Evolutionary conservation across 768 basidiomycete genomes (phyloP).

Genomic region (Leccinum uliginosum): DNA sequence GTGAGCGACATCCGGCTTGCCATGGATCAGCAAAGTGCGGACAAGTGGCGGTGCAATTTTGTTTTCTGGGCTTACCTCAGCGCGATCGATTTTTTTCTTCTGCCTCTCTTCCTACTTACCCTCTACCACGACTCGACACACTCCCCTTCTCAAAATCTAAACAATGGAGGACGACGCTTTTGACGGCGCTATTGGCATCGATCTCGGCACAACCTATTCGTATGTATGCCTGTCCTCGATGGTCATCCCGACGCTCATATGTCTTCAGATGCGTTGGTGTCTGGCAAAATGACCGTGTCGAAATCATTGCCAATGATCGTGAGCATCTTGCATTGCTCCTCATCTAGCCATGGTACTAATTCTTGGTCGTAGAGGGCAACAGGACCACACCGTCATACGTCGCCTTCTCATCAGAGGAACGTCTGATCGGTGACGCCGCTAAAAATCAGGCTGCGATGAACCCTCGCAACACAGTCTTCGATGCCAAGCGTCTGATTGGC

Average conservation of each 20-base stretch:
- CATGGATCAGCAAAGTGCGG: constrained; percentile 20
- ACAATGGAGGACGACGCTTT: constrained; percentile 83
- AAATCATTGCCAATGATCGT: constrained; percentile 98
- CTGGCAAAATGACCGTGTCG: constrained; percentile 99
- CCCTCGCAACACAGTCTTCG: constrained; percentile 98
- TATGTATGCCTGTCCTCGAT: constrained; percentile 35
- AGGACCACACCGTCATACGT: constrained; percentile 99
- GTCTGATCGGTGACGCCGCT: constrained; percentile 97
- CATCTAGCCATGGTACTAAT: background rate
- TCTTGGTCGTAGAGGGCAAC: constrained; percentile 74
- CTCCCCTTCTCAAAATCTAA: constrained; percentile 32
- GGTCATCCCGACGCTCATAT: constrained; percentile 21
- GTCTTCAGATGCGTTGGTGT: constrained; percentile 87
- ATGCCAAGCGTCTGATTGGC: constrained; percentile 98
- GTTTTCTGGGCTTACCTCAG: constrained; percentile 50
- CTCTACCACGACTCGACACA: constrained; percentile 34
- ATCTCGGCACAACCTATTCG: constrained; percentile 98
- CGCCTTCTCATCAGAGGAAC: constrained; percentile 94
- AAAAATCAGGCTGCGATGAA: constrained; percentile 99
- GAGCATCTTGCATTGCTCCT: constrained; percentile 30
- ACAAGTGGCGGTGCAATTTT: constrained; percentile 32
- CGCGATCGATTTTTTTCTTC: constrained; percentile 39
- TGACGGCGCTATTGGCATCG: constrained; percentile 96
- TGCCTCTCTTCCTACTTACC: constrained; percentile 12
- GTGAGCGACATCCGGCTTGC: constrained; percentile 22